Percentiles rank a stretch among this genome's conserved stretches.
Evolutionary conservation across 768 basidiomycete species (phyloP).

Genomic region (Hysterangium stoloniferum): DNA sequence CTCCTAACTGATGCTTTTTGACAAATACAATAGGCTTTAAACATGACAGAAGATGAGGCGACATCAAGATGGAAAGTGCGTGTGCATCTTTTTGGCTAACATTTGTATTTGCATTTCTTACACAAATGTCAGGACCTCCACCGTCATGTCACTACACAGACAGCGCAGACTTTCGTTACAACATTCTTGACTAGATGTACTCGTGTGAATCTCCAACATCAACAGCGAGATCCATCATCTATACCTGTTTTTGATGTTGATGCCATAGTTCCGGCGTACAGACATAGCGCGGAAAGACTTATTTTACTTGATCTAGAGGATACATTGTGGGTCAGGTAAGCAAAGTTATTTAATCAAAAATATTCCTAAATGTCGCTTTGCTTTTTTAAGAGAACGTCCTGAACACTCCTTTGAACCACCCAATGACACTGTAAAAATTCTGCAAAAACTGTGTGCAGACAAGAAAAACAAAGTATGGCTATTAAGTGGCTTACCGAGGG

Average conservation of each 20-base stretch:
- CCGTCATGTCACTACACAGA: conserved; percentile 79
- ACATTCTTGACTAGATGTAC: conserved; percentile 71
- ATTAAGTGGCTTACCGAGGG: conserved; percentile 65
- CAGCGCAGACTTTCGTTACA: conserved; percentile 75
- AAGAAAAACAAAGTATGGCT: conserved; percentile 73
- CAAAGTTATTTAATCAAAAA: not conserved
- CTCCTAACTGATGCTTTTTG: not conserved
- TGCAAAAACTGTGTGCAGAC: conserved; percentile 55
- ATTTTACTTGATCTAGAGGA: conserved; percentile 75
- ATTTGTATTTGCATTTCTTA: conserved; percentile 5
- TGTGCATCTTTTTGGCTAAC: not conserved
- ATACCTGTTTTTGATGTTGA: conserved; percentile 37
- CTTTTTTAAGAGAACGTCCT: conserved; percentile 37
- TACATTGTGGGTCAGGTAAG: conserved; percentile 50
- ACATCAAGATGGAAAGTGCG: conserved; percentile 66
- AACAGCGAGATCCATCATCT: conserved; percentile 26
- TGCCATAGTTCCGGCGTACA: conserved; percentile 59
- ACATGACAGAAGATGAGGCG: conserved; percentile 71
- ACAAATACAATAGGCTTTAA: conserved; percentile 43
- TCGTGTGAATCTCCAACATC: conserved; percentile 66
- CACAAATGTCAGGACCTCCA: conserved; percentile 71
- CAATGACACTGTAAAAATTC: conserved; percentile 33
- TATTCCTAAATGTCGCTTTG: no score
- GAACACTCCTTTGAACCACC: conserved; percentile 36
- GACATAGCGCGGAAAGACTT: conserved; percentile 55